Percentiles rank a stretch among this genome's conserved stretches.
Conservation (phyloP, 805 yeast genomes). For the Lachancea meyersii region DNA sequence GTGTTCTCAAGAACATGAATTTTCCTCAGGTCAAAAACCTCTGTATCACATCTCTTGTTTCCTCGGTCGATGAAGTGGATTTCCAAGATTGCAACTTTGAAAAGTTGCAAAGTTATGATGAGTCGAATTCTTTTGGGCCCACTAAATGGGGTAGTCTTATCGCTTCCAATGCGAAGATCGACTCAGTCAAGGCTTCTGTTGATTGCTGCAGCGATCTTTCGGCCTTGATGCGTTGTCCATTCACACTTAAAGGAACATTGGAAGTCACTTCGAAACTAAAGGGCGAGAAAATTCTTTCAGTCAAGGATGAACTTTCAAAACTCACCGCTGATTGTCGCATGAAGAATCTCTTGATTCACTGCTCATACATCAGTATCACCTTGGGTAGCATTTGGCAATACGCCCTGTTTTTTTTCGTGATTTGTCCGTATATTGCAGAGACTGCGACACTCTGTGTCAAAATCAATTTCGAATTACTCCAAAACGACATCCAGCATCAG, state of each 20-base stretch:
- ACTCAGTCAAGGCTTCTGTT: slow-evolving; percentile 13
- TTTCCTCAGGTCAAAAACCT: slow-evolving; percentile 18
- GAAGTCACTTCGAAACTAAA: background rate
- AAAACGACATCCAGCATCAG: background rate
- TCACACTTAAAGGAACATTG: background rate
- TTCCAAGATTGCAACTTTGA: slow-evolving; percentile 20
- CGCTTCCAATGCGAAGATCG: slow-evolving; percentile 6
- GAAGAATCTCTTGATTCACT: background rate
- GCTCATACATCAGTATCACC: slow-evolving; percentile 7
- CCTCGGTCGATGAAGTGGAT: slow-evolving; percentile 9
- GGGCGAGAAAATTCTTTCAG: background rate
- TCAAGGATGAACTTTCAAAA: background rate
- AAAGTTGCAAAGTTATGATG: slow-evolving; percentile 7
- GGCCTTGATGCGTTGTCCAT: background rate
- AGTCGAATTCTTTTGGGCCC: slow-evolving; percentile 7
- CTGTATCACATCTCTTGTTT: slow-evolving; percentile 8
- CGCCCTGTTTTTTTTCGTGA: slow-evolving; percentile 14
- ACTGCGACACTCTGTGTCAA: background rate
- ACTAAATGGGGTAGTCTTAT: slow-evolving; percentile 21
- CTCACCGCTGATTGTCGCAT: background rate
- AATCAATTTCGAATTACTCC: background rate
- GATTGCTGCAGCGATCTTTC: slow-evolving; percentile 13
- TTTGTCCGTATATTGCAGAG: slow-evolving; percentile 12
- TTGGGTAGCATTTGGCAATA: slow-evolving; percentile 18
- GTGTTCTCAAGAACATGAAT: slow-evolving; percentile 13